Conservation (phyloP, 306 rosid genomes). For the Cajanus cajan region DNA sequence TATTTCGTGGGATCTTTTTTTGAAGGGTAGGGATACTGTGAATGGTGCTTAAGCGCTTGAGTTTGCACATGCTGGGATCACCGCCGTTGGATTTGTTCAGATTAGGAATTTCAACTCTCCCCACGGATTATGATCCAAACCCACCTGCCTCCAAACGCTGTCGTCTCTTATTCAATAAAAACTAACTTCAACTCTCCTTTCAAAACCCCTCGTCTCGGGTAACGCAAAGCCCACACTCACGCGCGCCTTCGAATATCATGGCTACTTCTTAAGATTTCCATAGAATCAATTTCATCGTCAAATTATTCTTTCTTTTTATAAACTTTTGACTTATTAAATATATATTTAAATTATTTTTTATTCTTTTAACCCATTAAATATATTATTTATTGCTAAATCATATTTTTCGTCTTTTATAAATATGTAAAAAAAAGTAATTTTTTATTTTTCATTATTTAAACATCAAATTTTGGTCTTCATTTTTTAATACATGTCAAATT, state of each 20-base stretch:
- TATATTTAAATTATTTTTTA: background rate
- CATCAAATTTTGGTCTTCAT: no score
- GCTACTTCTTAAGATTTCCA: background rate
- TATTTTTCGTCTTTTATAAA: no score
- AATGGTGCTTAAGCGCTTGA: background rate
- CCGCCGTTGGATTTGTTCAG: conserved; percentile 25
- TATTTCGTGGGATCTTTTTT: background rate
- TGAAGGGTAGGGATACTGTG: background rate
- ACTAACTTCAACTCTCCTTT: background rate
- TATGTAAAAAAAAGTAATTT: no score
- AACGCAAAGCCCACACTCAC: background rate
- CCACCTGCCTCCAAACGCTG: background rate
- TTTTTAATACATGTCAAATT: no score
- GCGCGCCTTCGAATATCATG: conserved; percentile 14
- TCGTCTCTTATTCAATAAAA: conserved; percentile 19
- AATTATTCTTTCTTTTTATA: background rate
- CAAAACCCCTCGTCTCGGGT: background rate
- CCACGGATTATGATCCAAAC: background rate
- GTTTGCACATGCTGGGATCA: conserved; percentile 4
- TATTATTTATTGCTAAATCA: background rate
- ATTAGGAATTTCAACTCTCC: background rate
- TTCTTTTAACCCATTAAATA: background rate
- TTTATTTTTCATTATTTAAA: no score
- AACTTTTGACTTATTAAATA: background rate
- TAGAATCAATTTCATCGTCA: background rate